phyloP scores from a whole-genome alignment of 2,329 filamentous ascomycete genomes.

The Fusarium subtropicale region DNA sequence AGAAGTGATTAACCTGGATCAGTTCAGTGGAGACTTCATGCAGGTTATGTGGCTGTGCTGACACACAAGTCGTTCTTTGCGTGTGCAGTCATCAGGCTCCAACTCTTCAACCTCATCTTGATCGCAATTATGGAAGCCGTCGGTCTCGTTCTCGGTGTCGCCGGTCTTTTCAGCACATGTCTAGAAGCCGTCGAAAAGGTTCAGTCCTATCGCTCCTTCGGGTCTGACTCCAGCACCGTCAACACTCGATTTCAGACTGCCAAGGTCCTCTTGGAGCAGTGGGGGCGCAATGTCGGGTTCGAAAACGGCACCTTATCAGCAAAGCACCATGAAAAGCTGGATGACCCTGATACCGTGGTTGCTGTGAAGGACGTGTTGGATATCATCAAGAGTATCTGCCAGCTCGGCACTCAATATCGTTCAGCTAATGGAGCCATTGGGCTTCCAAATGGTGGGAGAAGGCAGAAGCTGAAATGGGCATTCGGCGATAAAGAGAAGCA shows the following conservation, averaged over 20 bases:
- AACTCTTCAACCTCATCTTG: not conserved
- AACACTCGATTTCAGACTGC: slow-evolving; percentile 30
- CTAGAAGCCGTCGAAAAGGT: slow-evolving; percentile 36
- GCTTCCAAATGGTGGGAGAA: not conserved
- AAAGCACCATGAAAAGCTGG: not conserved
- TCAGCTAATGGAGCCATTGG: not conserved
- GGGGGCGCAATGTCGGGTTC: slow-evolving; percentile 41
- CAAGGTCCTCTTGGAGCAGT: slow-evolving; percentile 36
- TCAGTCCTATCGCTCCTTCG: slow-evolving; percentile 33
- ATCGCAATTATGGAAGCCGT: not conserved
- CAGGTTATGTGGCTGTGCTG: not conserved
- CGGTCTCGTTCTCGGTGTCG: not conserved
- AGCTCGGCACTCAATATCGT: not conserved
- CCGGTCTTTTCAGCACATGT: slow-evolving; percentile 34
- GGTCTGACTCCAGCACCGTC: slow-evolving; percentile 31
- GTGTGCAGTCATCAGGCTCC: too few relatives aligned
- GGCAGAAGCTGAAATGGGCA: not conserved
- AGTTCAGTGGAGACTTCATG: fast-evolving
- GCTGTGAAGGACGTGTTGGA: not conserved
- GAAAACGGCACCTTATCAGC: not conserved
- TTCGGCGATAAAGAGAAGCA: not conserved
- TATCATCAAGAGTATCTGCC: not conserved
- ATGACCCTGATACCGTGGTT: not conserved
- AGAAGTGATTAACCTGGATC: not conserved
- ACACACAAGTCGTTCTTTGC: not conserved